Evolutionary conservation across 352 stramenopile species (phyloP).

Genomic region (Globisporangium uncinulatum): DNA sequence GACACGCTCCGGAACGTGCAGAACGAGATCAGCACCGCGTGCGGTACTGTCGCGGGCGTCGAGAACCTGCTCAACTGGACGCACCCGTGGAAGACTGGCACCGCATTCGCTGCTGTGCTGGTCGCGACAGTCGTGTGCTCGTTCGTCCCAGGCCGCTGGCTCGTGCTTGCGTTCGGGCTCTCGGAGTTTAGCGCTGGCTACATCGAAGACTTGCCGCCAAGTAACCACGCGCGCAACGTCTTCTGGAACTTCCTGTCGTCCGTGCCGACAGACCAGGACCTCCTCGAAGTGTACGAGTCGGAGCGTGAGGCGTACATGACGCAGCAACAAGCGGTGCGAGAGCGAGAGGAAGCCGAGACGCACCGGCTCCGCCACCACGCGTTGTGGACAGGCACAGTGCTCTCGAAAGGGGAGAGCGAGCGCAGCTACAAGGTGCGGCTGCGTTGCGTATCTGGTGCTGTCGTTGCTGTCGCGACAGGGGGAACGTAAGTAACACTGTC

Average conservation of each 20-base stretch:
- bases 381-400: constrained; percentile 55
- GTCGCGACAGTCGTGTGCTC: constrained; percentile 52
- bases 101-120: constrained; percentile 46
- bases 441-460: background rate
- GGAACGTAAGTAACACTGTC: constrained; percentile 4
- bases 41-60: constrained; percentile 59
- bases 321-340: constrained; percentile 35
- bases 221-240: constrained; percentile 73
- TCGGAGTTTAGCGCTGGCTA: constrained; percentile 77
- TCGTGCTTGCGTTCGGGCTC: constrained; percentile 66
- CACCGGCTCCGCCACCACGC: constrained; percentile 61
- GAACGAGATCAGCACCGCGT: constrained; percentile 64
- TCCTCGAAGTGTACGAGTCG: constrained; percentile 68
- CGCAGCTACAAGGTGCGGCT: constrained; percentile 55
- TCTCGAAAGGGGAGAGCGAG: constrained; percentile 59
- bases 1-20: constrained; percentile 74
- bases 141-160: constrained; percentile 62
- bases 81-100: constrained; percentile 80
- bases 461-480: constrained; percentile 1
- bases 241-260: constrained; percentile 80
- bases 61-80: constrained; percentile 88
- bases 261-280: constrained; percentile 70
- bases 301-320: constrained; percentile 61
- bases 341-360: constrained; percentile 39
- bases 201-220: constrained; percentile 69